A percentile compares a stretch with the other conserved stretches of the same genome.
Evolutionary conservation across 192 early-diverging fungal species (phyloP).

Genomic region (Coemansia interrupta): DNA sequence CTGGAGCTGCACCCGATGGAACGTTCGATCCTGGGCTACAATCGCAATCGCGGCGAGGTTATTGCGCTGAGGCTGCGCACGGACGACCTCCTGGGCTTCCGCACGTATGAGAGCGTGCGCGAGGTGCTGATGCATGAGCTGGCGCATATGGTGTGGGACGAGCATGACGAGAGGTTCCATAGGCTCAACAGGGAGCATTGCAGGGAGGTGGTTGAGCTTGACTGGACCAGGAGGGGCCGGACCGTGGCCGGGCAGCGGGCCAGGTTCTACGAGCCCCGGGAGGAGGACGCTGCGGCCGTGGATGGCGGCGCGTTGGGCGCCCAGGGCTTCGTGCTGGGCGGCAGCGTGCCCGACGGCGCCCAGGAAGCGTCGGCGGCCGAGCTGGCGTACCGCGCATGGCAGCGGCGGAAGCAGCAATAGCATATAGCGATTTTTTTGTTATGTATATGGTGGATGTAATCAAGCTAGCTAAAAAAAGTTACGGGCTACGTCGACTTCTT

Average conservation of each 20-base stretch:
- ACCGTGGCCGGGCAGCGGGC: slow-evolving; percentile 9
- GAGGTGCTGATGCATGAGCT: slow-evolving; percentile 52
- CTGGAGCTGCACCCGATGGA: slow-evolving; percentile 44
- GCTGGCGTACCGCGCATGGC: slow-evolving; percentile 24
- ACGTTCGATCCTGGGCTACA: slow-evolving; percentile 46
- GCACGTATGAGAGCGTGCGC: slow-evolving; percentile 28
- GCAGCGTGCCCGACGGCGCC: slow-evolving; percentile 14
- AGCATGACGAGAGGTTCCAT: slow-evolving; percentile 46
- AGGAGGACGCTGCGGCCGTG: slow-evolving; percentile 7
- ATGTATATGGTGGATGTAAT: too few relatives aligned
- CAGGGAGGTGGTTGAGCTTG: slow-evolving; percentile 38
- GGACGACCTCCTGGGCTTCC: slow-evolving; percentile 39
- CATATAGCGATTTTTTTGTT: too few relatives aligned
- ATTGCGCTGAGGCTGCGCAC: slow-evolving; percentile 45
- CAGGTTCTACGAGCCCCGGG: slow-evolving; percentile 19
- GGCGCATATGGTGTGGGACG: slow-evolving; percentile 52
- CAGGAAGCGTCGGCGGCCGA: slow-evolving; percentile 2
- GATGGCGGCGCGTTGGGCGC: slow-evolving; percentile 36
- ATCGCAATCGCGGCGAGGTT: slow-evolving; percentile 41
- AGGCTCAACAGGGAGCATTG: slow-evolving; percentile 38
- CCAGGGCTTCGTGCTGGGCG: slow-evolving; percentile 43
- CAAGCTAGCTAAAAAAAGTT: not conserved
- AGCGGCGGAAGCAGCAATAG: too few relatives aligned
- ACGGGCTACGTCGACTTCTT: slow-evolving; percentile 62
- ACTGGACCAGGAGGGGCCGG: slow-evolving; percentile 43